A percentile compares a stretch with the other conserved stretches of the same genome.
Evolutionary conservation across 805 yeast species (phyloP).

Genomic region (Blastobotrys americana): DNA sequence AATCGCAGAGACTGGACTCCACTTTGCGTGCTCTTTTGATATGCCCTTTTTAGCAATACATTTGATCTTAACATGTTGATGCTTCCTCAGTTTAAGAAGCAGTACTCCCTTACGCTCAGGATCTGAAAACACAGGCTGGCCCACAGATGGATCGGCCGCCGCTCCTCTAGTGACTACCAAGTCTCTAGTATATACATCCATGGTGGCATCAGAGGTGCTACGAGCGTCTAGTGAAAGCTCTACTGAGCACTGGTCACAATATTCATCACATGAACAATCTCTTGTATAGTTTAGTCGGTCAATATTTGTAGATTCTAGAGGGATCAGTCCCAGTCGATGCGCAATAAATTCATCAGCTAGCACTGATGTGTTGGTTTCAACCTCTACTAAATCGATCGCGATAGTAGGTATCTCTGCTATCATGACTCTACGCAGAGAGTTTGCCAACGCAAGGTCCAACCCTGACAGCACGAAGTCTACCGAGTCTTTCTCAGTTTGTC

Average conservation of each 20-base stretch:
- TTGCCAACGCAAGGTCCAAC: conserved; percentile 85
- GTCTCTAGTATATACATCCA: conserved; percentile 86
- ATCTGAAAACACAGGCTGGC: conserved; percentile 81
- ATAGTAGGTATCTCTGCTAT: conserved; percentile 94
- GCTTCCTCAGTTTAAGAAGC: conserved; percentile 82
- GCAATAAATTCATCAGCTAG: conserved; percentile 95
- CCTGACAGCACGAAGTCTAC: conserved; percentile 86
- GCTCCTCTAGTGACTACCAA: conserved; percentile 42
- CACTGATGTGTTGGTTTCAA: conserved; percentile 87
- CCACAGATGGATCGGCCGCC: conserved; percentile 43
- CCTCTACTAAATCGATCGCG: conserved; percentile 95
- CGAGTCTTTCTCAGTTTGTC: conserved; percentile 75
- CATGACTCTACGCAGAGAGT: conserved; percentile 86
- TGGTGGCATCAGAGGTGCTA: conserved; percentile 80
- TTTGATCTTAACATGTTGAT: conserved; percentile 80
- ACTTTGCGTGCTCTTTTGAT: conserved; percentile 95
- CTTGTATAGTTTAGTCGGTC: conserved; percentile 72
- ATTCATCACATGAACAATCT: conserved; percentile 97
- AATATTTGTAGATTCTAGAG: conserved; percentile 76
- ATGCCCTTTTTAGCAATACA: conserved; percentile 98
- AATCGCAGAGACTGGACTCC: conserved; percentile 95
- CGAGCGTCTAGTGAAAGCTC: conserved; percentile 78
- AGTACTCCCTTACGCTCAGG: conserved; percentile 75
- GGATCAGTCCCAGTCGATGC: conserved; percentile 89
- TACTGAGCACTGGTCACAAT: conserved; percentile 92